Evolutionary conservation across 2,329 filamentous ascomycete genomes (phyloP), one percentile per base, ranked within the genome.

Genomic region (Alternaria gaisen): DNA sequence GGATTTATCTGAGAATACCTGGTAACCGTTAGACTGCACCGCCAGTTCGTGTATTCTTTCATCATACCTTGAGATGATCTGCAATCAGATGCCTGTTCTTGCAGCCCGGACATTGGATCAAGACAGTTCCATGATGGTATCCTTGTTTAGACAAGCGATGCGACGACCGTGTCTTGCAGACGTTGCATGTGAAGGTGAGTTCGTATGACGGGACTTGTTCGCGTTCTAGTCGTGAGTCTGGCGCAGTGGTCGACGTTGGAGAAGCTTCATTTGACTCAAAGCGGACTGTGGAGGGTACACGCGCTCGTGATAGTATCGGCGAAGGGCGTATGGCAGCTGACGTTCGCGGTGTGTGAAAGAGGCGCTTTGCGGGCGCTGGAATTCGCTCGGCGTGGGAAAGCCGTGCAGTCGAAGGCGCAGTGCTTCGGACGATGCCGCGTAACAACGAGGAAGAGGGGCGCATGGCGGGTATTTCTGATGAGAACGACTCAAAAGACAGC

Each of bases 141-240:
- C 93, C 95, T 76, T 98, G 95, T 80, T 98, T 97, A 30, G 92
- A 93, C 71, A 99, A 84, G 52, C 86, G 86, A 81, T 99, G 96
- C 12, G 88, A 86, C n/a, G 92, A 96, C 59, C 94, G 90, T 36
- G 86, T 82, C 46, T 85, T 83, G 81, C 95, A 99, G 32, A 92
- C 92, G 60, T 91, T 89, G 85, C 95, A 99, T 68, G 95, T 99
- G 78, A 99, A 97, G 51, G 89, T 91, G 66, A 99, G 85, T 69
- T 93, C 86, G 81, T 98, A 99, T 58, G 91, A 88, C 1, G 92
- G 92, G 36, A 82, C 77, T 58, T 82, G 76, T 64, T 76, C 67
- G 60, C 74, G 76, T 38, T 75, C 74, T 20, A 77, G 70, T 24
- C 75, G 71, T n/a, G 78, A 78, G 65, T 72, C 68, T 26, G 73